These are phyloP conservation scores for Colletotrichum sp. DNA, from an alignment of 2,329 filamentous ascomycete species.

Conservation along the genomic window DNA sequence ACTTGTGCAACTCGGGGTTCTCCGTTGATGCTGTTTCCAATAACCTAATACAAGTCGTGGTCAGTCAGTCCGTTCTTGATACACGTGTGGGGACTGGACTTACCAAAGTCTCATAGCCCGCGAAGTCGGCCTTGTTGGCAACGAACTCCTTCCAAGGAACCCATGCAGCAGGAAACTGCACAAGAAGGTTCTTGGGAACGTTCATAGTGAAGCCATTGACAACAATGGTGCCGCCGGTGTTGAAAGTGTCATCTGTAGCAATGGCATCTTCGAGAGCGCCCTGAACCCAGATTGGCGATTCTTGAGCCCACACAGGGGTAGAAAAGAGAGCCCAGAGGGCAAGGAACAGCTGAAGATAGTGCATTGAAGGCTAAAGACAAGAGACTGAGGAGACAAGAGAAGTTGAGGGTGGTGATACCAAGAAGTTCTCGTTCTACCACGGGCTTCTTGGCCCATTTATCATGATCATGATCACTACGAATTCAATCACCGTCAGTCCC, in stretches of 20 bases:
- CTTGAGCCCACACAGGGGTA: conserved; percentile 27
- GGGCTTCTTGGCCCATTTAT: background rate
- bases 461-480: background rate
- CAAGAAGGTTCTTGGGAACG: conserved; percentile 54
- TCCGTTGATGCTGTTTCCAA: conserved; percentile 40
- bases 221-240: conserved; percentile 48
- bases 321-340: background rate
- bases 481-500: background rate
- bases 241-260: conserved; percentile 39
- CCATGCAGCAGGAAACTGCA: conserved; percentile 52
- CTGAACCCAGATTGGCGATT: conserved; percentile 36
- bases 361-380: background rate
- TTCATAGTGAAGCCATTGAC: conserved; percentile 50
- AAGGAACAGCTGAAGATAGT: background rate
- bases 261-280: conserved; percentile 36
- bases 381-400: background rate
- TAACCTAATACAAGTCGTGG: conserved; percentile 28
- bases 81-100: background rate
- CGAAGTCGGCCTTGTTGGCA: conserved; percentile 30
- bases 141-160: conserved; percentile 47
- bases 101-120: conserved; percentile 40
- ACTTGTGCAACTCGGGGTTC: conserved; percentile 37
- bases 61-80: background rate
- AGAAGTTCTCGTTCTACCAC: no score
- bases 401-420: background rate